Evolutionary conservation across 495 filamentous ascomycete species (phyloP).

Genomic region (Podospora australis): DNA sequence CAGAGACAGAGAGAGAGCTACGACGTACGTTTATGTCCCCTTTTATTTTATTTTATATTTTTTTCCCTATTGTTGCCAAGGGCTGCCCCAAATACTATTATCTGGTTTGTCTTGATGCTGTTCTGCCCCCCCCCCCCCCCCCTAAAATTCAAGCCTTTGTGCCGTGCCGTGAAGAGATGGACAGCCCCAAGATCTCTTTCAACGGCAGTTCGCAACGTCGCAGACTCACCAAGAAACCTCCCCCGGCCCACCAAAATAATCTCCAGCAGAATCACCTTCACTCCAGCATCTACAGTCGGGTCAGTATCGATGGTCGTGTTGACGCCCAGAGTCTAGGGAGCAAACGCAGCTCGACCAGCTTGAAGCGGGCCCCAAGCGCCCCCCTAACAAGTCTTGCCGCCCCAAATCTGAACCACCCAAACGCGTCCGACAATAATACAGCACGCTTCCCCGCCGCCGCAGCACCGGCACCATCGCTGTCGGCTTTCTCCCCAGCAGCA

Average conservation of each 20-base stretch:
- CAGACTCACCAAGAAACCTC: constrained; percentile 51
- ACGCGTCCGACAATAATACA: constrained; percentile 34
- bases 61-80: constrained; percentile 15
- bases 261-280: too few relatives aligned
- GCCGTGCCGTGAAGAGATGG: constrained; percentile 32
- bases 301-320: constrained; percentile 39
- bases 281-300: constrained; percentile 32
- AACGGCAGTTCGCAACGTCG: constrained; percentile 40
- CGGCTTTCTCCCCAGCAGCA: constrained; percentile 14
- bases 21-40: constrained; percentile 9
- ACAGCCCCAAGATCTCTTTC: constrained; percentile 30
- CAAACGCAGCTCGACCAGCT: constrained; percentile 49
- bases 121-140: too few relatives aligned
- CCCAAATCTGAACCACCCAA: constrained; percentile 3
- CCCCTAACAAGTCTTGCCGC: constrained; percentile 36
- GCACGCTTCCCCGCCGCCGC: constrained; percentile 29
- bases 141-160: constrained; percentile 1
- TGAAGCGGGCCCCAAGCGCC: constrained; percentile 66
- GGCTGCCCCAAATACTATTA: too few relatives aligned
- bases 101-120: constrained; percentile 18
- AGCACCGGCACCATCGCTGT: constrained; percentile 24
- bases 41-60: constrained; percentile 13
- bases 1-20: too few relatives aligned
- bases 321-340: constrained; percentile 47
- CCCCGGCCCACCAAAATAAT: constrained; percentile 34